These are phyloP conservation scores for Debaryomyces nepalensis DNA, from an alignment of 1,139 yeast species.

Conservation along the genomic window DNA sequence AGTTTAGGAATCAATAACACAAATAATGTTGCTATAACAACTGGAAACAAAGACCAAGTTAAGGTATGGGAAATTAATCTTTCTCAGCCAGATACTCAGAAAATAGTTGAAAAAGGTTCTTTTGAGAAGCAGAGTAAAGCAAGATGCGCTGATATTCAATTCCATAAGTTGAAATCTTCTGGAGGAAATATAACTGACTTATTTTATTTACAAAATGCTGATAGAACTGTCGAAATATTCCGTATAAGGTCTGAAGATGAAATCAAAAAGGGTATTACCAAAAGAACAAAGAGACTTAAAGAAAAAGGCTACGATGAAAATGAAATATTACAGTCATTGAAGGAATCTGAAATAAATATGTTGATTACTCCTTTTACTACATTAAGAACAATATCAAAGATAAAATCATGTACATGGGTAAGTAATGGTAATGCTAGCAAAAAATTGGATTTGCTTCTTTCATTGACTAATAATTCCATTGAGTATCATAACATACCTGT, in stretches of 20 bases:
- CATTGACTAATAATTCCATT: constrained; percentile 74
- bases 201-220: constrained; percentile 76
- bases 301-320: constrained; percentile 70
- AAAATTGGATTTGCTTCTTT: constrained; percentile 61
- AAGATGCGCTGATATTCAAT: constrained; percentile 67
- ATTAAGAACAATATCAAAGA: constrained; percentile 59
- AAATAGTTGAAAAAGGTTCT: constrained; percentile 64
- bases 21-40: constrained; percentile 59
- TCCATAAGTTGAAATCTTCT: constrained; percentile 36
- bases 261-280: constrained; percentile 73
- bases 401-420: constrained; percentile 63
- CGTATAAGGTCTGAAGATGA: constrained; percentile 80
- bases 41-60: constrained; percentile 80
- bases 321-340: constrained; percentile 59
- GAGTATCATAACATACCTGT: constrained; percentile 65
- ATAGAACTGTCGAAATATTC: constrained; percentile 80
- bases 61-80: constrained; percentile 80
- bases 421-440: constrained; percentile 32
- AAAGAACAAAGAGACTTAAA: constrained; percentile 76
- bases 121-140: constrained; percentile 81
- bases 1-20: constrained; percentile 55
- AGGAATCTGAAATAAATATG: constrained; percentile 60
- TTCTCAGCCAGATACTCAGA: constrained; percentile 51
- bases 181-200: constrained; percentile 38
- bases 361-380: constrained; percentile 67